Conservation (phyloP, 2,329 filamentous ascomycete genomes). For the Phialophora expanda region DNA sequence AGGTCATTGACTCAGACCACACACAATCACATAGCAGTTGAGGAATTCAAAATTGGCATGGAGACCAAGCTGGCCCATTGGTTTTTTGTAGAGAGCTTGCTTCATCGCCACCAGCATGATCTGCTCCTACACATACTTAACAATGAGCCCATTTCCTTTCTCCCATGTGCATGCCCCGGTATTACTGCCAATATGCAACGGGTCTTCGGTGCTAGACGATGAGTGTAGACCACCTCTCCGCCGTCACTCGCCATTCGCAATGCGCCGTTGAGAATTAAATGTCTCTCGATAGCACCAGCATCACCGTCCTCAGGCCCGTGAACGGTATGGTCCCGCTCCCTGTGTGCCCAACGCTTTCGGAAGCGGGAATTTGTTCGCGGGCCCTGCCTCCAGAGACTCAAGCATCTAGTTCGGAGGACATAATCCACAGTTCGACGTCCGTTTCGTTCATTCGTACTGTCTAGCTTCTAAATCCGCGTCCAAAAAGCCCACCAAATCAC, state of each 20-base stretch:
- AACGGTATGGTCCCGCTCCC: too few relatives aligned
- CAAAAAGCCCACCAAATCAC: constrained; percentile 27
- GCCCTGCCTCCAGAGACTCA: background rate
- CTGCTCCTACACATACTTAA: background rate
- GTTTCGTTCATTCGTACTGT: background rate
- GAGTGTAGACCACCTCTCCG: background rate
- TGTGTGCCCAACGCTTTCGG: too few relatives aligned
- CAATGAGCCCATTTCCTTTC: background rate
- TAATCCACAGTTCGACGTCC: background rate
- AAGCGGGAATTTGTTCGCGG: too few relatives aligned
- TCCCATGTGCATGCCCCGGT: background rate
- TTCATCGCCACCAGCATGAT: background rate
- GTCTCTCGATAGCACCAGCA: too few relatives aligned
- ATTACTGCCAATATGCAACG: background rate
- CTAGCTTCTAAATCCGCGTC: background rate
- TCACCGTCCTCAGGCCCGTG: too few relatives aligned
- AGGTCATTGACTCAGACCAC: background rate
- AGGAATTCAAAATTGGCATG: background rate
- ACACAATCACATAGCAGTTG: background rate
- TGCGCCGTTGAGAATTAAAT: too few relatives aligned
- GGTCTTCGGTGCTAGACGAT: background rate
- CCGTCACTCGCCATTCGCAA: too few relatives aligned
- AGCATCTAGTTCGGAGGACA: background rate
- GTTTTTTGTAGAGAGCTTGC: background rate
- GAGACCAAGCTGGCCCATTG: background rate